Base-by-base conservation (phyloP, 2,329 filamentous ascomycete species). In the Cordyceps farinosa region DNA sequence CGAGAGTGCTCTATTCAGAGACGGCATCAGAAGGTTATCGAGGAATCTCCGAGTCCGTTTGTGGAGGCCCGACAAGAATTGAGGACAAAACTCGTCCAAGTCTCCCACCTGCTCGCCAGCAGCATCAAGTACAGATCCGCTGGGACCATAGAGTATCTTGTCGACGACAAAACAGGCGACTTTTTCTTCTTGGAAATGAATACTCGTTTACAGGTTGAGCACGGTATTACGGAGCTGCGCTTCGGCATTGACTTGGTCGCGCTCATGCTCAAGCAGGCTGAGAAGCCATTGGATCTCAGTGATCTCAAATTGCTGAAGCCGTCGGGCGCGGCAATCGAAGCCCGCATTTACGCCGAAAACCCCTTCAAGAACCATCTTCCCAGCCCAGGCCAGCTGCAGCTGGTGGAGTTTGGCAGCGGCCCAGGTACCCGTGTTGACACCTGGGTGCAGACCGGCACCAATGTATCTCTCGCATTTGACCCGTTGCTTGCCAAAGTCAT, bases 221-320 rank as follows among this genome's bases (percentile, higher is more conserved):
- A 82, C 66, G 73, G 76, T 29, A 74, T 76, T 9, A 93, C 90
- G 0, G 90, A 93, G 72, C 87, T 90, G 81, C 87, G 90, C 2
- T 91, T 88, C 10, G 87, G 85, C 0, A 83, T 91, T 55, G 90
- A 93, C 71, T 78, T 93, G 11, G 90, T 93, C 1, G 81, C 86
- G 38, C 69, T 76, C 29, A 80, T 80, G 78, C 62, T 79, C 11
- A 67, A 67, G 0, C 74, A 76, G 40, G 76, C 71, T 66, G 34
- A 77, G 68, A 29, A 68, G 8, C 40, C 40, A 13, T 2, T 38
- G 10, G 47, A 54, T 0, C 8, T 52, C 0, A 27, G 55, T 2
- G 6, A 36, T 0, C 29, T 69, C 7, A 44, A 47, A 15, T 51
- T 38, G 5, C 32, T 53, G 5, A 27, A 66, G 15, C 72, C 70